A percentile compares a stretch with the other conserved stretches of the same genome.
phyloP scores from a whole-genome alignment of 2,329 filamentous ascomycete species.

The Colletotrichum chrysophilum region DNA sequence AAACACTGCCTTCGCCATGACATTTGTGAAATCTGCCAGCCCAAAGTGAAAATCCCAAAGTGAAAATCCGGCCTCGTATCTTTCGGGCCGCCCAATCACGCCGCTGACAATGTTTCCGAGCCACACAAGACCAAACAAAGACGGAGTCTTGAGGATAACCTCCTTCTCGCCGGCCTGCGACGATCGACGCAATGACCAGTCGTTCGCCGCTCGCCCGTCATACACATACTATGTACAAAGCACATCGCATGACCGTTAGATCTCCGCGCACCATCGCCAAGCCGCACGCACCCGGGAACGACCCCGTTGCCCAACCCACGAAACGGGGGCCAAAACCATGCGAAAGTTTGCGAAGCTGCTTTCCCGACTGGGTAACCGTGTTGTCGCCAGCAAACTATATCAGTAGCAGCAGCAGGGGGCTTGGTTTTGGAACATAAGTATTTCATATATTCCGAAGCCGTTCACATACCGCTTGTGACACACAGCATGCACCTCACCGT shows the following conservation, averaged over 20 bases:
- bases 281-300: background rate
- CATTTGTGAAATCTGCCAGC: background rate
- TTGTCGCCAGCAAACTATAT: background rate
- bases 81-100: background rate
- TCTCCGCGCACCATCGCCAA: background rate
- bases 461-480: background rate
- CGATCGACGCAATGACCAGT: background rate
- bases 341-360: background rate
- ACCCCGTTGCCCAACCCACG: background rate
- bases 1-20: background rate
- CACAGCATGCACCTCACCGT: background rate
- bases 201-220: background rate
- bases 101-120: background rate
- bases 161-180: background rate
- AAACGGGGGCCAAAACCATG: background rate
- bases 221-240: background rate
- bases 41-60: background rate
- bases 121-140: background rate
- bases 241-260: background rate
- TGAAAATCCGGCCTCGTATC: background rate
- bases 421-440: background rate
- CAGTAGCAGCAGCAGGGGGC: background rate
- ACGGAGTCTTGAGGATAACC: background rate
- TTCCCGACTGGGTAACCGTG: background rate
- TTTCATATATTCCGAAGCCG: background rate